Evolutionary conservation across 192 early-diverging fungal genomes (phyloP).

Genomic region (Umbelopsis vinacea): DNA sequence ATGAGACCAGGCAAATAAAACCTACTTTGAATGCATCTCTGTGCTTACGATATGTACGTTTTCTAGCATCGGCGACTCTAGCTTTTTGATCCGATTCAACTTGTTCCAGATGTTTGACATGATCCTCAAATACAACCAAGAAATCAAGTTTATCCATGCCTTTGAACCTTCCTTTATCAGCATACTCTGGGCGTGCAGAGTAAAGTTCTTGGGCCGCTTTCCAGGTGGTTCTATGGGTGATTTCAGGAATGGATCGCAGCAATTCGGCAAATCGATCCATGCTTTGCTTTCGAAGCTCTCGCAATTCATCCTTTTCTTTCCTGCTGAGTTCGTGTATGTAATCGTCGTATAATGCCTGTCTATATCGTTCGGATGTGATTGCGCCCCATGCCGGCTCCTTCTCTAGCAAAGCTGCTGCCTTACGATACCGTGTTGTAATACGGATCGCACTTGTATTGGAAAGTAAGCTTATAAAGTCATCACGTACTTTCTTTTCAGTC

Average conservation of each 20-base stretch:
- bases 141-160: slow-evolving; percentile 84
- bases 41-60: slow-evolving; percentile 71
- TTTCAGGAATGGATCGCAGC: slow-evolving; percentile 57
- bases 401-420: slow-evolving; percentile 54
- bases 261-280: slow-evolving; percentile 64
- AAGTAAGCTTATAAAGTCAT: slow-evolving; percentile 60
- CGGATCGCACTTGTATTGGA: slow-evolving; percentile 53
- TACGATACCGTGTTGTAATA: slow-evolving; percentile 62
- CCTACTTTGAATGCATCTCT: slow-evolving; percentile 71
- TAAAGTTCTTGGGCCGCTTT: slow-evolving; percentile 55
- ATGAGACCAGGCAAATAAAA: neutral
- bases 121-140: slow-evolving; percentile 80
- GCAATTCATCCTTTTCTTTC: slow-evolving; percentile 71
- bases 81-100: slow-evolving; percentile 33
- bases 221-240: slow-evolving; percentile 66
- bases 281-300: slow-evolving; percentile 61
- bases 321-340: slow-evolving; percentile 68
- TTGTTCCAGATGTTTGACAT: slow-evolving; percentile 68
- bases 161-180: slow-evolving; percentile 49
- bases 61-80: slow-evolving; percentile 31
- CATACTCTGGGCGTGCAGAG: slow-evolving; percentile 54
- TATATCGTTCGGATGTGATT: slow-evolving; percentile 61
- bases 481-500: slow-evolving; percentile 53
- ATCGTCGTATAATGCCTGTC: slow-evolving; percentile 71
- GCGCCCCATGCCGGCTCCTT: slow-evolving; percentile 66